These are phyloP conservation scores for Zygnema circumcarinatum DNA, from an alignment of 139 green algal genomes.

Conservation along the genomic window DNA sequence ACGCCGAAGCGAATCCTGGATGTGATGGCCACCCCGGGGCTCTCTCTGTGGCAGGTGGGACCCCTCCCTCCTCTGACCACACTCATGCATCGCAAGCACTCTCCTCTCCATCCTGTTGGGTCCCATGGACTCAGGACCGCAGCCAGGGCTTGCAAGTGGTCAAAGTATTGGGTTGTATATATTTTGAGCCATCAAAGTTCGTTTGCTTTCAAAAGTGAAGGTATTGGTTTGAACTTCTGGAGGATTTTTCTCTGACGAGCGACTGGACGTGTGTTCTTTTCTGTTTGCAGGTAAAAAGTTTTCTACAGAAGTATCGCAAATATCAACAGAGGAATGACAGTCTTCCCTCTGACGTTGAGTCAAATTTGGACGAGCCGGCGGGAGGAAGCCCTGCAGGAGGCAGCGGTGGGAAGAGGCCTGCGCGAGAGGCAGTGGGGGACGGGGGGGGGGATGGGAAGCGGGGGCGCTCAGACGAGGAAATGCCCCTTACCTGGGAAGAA, in stretches of 20 bases:
- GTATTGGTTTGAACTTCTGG: too few species aligned
- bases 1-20: neutral
- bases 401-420: neutral
- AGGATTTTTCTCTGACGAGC: too few species aligned
- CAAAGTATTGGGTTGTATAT: too few species aligned
- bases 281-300: conserved; percentile 7
- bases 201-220: too few species aligned
- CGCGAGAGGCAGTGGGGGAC: neutral
- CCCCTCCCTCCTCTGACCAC: neutral
- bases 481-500: neutral
- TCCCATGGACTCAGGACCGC: too few species aligned
- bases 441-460: neutral
- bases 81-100: too few species aligned
- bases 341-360: too few species aligned
- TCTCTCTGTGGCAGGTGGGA: conserved; percentile 14
- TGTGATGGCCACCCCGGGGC: neutral
- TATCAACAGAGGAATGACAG: conserved; percentile 1
- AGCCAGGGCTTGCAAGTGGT: too few species aligned
- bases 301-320: conserved; percentile 5
- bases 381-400: neutral
- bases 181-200: too few species aligned
- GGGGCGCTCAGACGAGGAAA: neutral
- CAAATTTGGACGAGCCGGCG: neutral
- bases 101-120: too few species aligned
- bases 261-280: too few species aligned